These are phyloP conservation scores for Talaromyces liani DNA, from an alignment of 495 filamentous ascomycete genomes.

Conservation along the genomic window DNA sequence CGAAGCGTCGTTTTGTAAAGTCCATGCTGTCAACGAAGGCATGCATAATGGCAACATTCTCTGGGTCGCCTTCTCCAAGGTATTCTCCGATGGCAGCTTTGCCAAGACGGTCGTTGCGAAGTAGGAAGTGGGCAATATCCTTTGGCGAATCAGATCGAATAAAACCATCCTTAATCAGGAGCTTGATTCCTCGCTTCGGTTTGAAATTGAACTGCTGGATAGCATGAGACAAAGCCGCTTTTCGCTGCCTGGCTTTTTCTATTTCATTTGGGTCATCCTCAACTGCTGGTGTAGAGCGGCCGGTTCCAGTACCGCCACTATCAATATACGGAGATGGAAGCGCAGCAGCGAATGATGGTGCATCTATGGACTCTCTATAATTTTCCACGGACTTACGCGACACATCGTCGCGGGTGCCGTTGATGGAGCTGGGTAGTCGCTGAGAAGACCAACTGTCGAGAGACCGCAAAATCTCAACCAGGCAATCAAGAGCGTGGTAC, in stretches of 20 bases:
- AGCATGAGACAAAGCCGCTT: conserved; percentile 83
- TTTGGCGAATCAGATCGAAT: conserved; percentile 67
- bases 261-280: conserved; percentile 89
- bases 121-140: conserved; percentile 79
- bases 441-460: conserved; percentile 90
- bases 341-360: conserved; percentile 29
- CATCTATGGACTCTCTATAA: conserved; percentile 75
- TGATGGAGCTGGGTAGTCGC: conserved; percentile 39
- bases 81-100: conserved; percentile 92
- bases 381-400: conserved; percentile 63
- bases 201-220: conserved; percentile 97
- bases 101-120: conserved; percentile 67
- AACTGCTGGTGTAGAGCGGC: conserved; percentile 63
- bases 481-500: conserved; percentile 73
- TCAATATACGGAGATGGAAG: conserved; percentile 41
- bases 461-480: conserved; percentile 82
- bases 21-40: conserved; percentile 95
- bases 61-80: conserved; percentile 83
- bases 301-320: conserved; percentile 50
- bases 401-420: conserved; percentile 33
- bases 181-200: conserved; percentile 86
- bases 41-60: conserved; percentile 97
- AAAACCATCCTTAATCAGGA: conserved; percentile 75
- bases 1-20: conserved; percentile 86
- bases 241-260: conserved; percentile 86